Evolutionary conservation across 2,329 filamentous ascomycete genomes (phyloP).

Genomic region (Shiraia bambusicola): DNA sequence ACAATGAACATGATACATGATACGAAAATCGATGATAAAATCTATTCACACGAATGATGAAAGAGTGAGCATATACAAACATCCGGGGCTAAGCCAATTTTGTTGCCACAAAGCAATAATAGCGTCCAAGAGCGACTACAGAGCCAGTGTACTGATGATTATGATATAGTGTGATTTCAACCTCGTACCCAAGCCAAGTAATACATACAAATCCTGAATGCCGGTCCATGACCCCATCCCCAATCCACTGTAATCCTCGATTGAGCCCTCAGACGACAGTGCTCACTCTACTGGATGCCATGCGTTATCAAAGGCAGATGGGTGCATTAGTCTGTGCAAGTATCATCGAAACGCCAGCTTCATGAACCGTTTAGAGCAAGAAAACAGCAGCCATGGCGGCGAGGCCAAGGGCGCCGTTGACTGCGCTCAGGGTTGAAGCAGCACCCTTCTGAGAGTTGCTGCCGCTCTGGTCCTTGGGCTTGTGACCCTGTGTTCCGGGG

Average conservation of each 20-base stretch:
- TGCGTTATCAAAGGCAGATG: conserved; percentile 38
- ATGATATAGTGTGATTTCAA: conserved; percentile 33
- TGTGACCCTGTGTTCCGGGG: conserved; percentile 41
- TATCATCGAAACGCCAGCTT: conserved; percentile 42
- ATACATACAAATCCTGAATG: conserved; percentile 42
- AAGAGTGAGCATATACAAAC: conserved; percentile 33
- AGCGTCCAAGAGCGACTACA: conserved; percentile 11
- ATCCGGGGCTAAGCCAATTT: conserved; percentile 23
- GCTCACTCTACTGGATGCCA: conserved; percentile 28
- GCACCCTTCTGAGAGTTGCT: conserved; percentile 34
- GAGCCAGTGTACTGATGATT: conserved; percentile 35
- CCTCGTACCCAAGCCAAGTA: conserved; percentile 33
- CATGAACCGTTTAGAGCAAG: conserved; percentile 47
- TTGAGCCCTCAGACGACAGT: conserved; percentile 21
- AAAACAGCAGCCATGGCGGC: conserved; percentile 52
- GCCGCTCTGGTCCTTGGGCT: conserved; percentile 33
- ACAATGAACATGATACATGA: conserved; percentile 5
- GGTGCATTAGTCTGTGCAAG: conserved; percentile 45
- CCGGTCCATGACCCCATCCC: conserved; percentile 28
- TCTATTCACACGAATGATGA: conserved; percentile 21
- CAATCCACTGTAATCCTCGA: conserved; percentile 27
- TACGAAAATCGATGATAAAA: conserved; percentile 25
- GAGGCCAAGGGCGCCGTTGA: conserved; percentile 46
- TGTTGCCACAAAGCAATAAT: conserved; percentile 23
- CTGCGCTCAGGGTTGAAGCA: conserved; percentile 46